Evolutionary conservation across 768 basidiomycete genomes (phyloP).

Genomic region (Suillus occidentalis): DNA sequence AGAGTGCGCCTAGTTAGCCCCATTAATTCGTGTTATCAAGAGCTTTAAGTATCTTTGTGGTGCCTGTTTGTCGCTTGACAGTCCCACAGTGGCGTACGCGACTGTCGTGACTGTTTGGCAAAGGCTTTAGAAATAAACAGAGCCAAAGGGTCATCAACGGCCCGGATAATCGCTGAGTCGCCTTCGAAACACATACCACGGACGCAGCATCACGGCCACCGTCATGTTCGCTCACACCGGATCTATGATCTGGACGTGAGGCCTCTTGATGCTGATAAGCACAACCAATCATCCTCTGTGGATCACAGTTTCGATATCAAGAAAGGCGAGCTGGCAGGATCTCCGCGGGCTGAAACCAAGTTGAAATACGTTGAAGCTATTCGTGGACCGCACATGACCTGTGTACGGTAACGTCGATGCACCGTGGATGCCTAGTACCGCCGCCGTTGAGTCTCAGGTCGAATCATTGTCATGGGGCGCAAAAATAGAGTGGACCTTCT

Average conservation of each 20-base stretch:
- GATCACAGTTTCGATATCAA: neutral
- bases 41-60: neutral
- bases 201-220: neutral
- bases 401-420: neutral
- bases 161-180: neutral
- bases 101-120: neutral
- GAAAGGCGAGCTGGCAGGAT: neutral
- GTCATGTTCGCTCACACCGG: neutral
- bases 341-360: neutral
- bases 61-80: neutral
- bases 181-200: neutral
- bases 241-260: neutral
- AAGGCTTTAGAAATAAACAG: constrained; percentile 7
- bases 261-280: constrained; percentile 3
- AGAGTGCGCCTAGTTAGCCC: neutral
- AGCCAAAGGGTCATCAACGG: neutral
- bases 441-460: neutral
- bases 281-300: neutral
- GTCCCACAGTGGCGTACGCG: neutral
- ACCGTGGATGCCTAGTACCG: neutral
- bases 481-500: neutral
- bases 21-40: neutral
- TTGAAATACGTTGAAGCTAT: neutral
- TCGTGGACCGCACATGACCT: neutral
- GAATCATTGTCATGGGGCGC: neutral